A percentile compares a stretch with the other conserved stretches of the same genome.
Evolutionary conservation across 2,329 filamentous ascomycete genomes (phyloP).

Genomic region (Cladosporium cucumerinum): DNA sequence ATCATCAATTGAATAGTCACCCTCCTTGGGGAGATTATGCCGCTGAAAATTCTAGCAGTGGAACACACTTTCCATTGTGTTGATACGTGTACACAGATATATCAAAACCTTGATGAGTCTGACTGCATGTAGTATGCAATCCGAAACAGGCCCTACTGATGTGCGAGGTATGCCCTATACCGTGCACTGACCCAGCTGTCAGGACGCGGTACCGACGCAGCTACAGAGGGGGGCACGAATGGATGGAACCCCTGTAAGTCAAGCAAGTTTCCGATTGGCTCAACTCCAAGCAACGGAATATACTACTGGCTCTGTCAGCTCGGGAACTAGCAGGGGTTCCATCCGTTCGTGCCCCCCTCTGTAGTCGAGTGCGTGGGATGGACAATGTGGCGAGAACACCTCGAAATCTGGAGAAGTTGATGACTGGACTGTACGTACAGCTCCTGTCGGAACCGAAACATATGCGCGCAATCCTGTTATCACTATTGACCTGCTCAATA

Average conservation of each 20-base stretch:
- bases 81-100: not conserved
- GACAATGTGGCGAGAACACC: not conserved
- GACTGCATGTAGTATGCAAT: not conserved
- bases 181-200: not conserved
- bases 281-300: too few relatives aligned
- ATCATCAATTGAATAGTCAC: not conserved
- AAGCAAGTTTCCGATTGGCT: too few relatives aligned
- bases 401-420: not conserved
- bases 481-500: not conserved
- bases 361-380: not conserved
- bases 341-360: too few relatives aligned
- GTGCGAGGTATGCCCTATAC: not conserved
- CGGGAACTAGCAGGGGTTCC: too few relatives aligned
- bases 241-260: too few relatives aligned
- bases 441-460: not conserved
- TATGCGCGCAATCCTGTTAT: not conserved
- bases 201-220: not conserved
- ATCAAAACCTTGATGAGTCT: not conserved
- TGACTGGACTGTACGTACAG: not conserved
- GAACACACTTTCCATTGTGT: not conserved
- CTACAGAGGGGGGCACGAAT: too few relatives aligned
- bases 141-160: not conserved
- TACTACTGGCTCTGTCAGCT: too few relatives aligned
- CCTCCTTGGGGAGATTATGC: not conserved
- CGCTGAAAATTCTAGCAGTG: not conserved